phyloP scores from a whole-genome alignment of 2,329 filamentous ascomycete species.

The Rhynchosporium agropyri region DNA sequence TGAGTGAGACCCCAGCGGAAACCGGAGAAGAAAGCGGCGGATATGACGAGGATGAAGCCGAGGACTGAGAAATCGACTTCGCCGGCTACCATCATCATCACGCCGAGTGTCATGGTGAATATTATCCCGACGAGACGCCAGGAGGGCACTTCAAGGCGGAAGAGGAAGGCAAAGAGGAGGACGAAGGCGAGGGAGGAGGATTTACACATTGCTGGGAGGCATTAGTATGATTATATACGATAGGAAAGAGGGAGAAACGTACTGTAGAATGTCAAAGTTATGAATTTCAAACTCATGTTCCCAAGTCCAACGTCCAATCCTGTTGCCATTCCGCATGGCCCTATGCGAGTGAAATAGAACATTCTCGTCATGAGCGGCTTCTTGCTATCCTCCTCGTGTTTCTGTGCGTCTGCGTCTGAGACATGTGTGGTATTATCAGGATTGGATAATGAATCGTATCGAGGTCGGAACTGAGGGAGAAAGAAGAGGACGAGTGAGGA shows the following conservation, averaged over 20 bases:
- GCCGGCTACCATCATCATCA: slow-evolving; percentile 97
- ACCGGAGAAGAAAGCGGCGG: slow-evolving; percentile 90
- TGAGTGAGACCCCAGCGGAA: slow-evolving; percentile 99
- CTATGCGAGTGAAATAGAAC: slow-evolving; percentile 91
- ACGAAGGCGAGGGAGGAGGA: slow-evolving; percentile 95
- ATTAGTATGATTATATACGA: slow-evolving; percentile 22
- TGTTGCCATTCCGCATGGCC: slow-evolving; percentile 88
- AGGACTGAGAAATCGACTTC: slow-evolving; percentile 86
- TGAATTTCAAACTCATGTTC: slow-evolving; percentile 94
- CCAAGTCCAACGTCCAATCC: slow-evolving; percentile 94
- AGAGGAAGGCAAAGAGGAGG: slow-evolving; percentile 90
- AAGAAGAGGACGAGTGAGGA: slow-evolving; percentile 78
- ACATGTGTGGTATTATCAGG: slow-evolving; percentile 38
- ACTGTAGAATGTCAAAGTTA: slow-evolving; percentile 96
- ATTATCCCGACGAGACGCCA: slow-evolving; percentile 87
- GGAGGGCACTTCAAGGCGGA: slow-evolving; percentile 86
- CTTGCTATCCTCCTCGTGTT: slow-evolving; percentile 40
- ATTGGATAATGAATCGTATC: slow-evolving; percentile 45
- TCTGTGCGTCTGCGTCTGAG: slow-evolving; percentile 37
- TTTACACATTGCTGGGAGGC: slow-evolving; percentile 83
- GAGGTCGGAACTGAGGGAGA: slow-evolving; percentile 79
- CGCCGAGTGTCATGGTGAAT: slow-evolving; percentile 85
- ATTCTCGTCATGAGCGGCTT: slow-evolving; percentile 75
- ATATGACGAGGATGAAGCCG: slow-evolving; percentile 91
- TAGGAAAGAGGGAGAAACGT: slow-evolving; percentile 43